Evolutionary conservation across 2,329 filamentous ascomycete genomes (phyloP), one percentile per base, ranked within the genome.

Genomic region (Nothopassalora personata): DNA sequence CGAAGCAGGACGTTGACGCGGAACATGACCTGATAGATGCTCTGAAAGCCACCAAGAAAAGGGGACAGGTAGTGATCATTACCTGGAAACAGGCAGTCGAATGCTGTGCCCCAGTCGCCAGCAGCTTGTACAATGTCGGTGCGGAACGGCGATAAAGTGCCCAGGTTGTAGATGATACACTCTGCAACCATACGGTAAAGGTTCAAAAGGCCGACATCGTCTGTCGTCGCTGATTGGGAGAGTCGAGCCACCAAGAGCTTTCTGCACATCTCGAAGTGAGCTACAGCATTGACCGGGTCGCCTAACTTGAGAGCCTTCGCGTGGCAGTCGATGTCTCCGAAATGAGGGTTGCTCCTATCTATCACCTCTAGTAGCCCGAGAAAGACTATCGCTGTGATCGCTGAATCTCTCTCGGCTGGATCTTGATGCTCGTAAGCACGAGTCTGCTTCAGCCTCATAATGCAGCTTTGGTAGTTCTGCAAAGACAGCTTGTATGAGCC

Each of bases 181-280:
- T 65, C 63, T 34, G 63, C 63, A 18, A 59, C 39, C 18, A 65
- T 51, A 11, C 63, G 60, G 33, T 63, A 60, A 30, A 63, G 31
- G 8, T 57, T 60, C 36, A 61, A 28, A 30, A 60, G 33, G 6
- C 33, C 47, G 2, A 45, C 1, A 19, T 60, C 53, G 8, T 36
- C 23, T 3, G 53, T 28, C 0, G 54, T 46, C 28, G 34, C 36
- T n/a, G 47, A 11, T 13, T 59, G 50, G 10, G 48, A 50, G 13
- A 65, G 48, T 11, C 57, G 60, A 23, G 34, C 11, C 0, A 39
- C 31, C 8, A 65, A 46, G 9, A 63, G 46, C 36, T 52, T 61
- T 8, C 57, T 54, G 53, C 63, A 65, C 59, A 62, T 60, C 10
- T 63, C 59, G 34, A 65, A 65, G 47, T 63, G 60, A 6, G 51